Percentiles rank a stretch among this genome's conserved stretches.
These are phyloP conservation scores for Starmera stellimalicola DNA, from an alignment of 1,139 yeast genomes.

Conservation along the genomic window DNA sequence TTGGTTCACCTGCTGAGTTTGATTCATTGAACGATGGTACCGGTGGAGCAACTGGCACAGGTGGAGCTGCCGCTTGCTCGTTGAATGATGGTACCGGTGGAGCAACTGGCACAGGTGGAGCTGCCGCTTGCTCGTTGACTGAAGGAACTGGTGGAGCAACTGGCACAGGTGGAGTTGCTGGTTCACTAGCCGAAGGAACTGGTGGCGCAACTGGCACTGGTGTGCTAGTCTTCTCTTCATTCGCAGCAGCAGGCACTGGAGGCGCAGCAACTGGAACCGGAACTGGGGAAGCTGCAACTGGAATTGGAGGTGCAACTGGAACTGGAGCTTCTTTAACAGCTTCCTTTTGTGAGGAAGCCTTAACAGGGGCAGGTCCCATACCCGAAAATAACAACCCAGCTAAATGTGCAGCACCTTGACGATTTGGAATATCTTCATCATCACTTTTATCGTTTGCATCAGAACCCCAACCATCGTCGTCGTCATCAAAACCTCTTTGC, in stretches of 20 bases:
- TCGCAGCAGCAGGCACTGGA: conserved; percentile 16
- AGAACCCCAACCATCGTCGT: conserved; percentile 8
- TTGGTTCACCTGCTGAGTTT: no score
- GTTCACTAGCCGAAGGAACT: conserved; percentile 7
- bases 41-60: no score
- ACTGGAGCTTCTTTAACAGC: neutral
- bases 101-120: no score
- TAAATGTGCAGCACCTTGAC: conserved; percentile 21
- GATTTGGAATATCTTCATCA: conserved; percentile 16
- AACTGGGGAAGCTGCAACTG: no score
- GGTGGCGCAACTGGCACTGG: conserved; percentile 19
- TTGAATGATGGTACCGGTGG: no score
- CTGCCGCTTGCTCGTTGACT: neutral
- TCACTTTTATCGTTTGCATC: conserved; percentile 13
- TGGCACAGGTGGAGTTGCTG: neutral
- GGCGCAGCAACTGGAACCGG: conserved; percentile 12
- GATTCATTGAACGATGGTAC: no score
- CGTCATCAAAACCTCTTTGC: conserved; percentile 18
- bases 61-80: no score
- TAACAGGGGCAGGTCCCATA: conserved; percentile 18
- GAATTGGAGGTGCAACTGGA: neutral
- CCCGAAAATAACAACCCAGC: conserved; percentile 20
- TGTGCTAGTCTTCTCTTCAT: conserved; percentile 1
- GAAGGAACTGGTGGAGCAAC: conserved; percentile 1
- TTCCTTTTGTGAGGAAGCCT: conserved; percentile 2